These are phyloP conservation scores for Fusarium bulbicola DNA, from an alignment of 2,329 filamentous ascomycete species.

Conservation along the genomic window DNA sequence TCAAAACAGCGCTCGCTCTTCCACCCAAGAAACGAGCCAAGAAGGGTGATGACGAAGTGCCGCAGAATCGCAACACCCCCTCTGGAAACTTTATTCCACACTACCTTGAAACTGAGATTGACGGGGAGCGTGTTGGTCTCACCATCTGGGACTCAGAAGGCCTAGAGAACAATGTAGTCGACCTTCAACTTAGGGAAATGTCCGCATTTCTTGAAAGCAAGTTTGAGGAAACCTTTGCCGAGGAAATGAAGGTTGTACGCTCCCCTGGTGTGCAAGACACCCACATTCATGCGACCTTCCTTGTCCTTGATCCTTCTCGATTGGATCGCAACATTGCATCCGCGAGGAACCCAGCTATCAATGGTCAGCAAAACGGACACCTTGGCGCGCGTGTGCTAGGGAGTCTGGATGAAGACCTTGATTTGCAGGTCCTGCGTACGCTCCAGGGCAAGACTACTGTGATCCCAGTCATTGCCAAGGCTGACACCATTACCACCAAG, in stretches of 20 bases:
- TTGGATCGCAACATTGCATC: constrained; percentile 84
- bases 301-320: constrained; percentile 86
- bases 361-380: constrained; percentile 61
- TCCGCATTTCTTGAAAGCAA: constrained; percentile 94
- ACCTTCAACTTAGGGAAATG: constrained; percentile 92
- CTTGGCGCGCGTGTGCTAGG: constrained; percentile 61
- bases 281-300: constrained; percentile 95
- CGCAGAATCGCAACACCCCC: constrained; percentile 60
- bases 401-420: constrained; percentile 85
- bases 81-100: constrained; percentile 83
- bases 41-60: constrained; percentile 66
- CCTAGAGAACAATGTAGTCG: constrained; percentile 92
- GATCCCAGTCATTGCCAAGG: constrained; percentile 94
- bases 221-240: constrained; percentile 96
- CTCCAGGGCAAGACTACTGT: constrained; percentile 94
- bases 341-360: constrained; percentile 63
- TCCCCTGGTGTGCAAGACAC: constrained; percentile 94
- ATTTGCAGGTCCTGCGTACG: constrained; percentile 87
- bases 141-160: constrained; percentile 98
- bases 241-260: constrained; percentile 97
- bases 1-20: constrained; percentile 84
- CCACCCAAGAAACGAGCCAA: constrained; percentile 79
- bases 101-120: constrained; percentile 94
- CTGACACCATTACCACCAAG: constrained; percentile 92
- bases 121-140: constrained; percentile 88